Evolutionary conservation across 2,329 filamentous ascomycete genomes (phyloP).

Genomic region (Aspergillus nomiae): DNA sequence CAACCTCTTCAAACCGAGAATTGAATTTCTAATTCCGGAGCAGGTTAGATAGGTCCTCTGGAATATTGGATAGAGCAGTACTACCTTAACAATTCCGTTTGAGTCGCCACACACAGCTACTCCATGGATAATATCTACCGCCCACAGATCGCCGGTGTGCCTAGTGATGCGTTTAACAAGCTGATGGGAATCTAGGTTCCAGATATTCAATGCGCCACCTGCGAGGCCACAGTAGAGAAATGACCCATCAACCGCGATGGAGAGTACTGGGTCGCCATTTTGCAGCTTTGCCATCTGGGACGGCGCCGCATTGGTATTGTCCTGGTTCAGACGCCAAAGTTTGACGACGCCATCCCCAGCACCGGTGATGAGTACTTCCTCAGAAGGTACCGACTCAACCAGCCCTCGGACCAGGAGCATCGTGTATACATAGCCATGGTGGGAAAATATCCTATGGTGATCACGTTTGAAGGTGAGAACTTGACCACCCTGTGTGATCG

Average conservation of each 20-base stretch:
- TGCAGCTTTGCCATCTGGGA: conserved; percentile 69
- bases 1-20: conserved; percentile 78
- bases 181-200: conserved; percentile 94
- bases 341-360: conserved; percentile 94
- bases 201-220: conserved; percentile 86
- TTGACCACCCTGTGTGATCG: conserved; percentile 59
- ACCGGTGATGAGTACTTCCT: conserved; percentile 83
- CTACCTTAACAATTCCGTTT: conserved; percentile 80
- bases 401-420: conserved; percentile 83
- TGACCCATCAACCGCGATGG: conserved; percentile 81
- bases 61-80: no score
- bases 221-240: conserved; percentile 91
- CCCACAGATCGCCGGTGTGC: conserved; percentile 79
- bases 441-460: conserved; percentile 84
- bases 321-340: conserved; percentile 76
- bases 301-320: conserved; percentile 60
- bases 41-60: neutral
- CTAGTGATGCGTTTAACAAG: conserved; percentile 83
- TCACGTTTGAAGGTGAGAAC: conserved; percentile 79
- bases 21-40: conserved; percentile 64
- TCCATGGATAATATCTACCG: conserved; percentile 81
- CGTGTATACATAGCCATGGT: conserved; percentile 94
- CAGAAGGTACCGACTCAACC: conserved; percentile 63
- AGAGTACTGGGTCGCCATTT: conserved; percentile 69
- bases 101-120: conserved; percentile 86